These are phyloP conservation scores for Cenchrus americanus DNA, from an alignment of 176 grass and related monocot species.

Conservation along the genomic window DNA sequence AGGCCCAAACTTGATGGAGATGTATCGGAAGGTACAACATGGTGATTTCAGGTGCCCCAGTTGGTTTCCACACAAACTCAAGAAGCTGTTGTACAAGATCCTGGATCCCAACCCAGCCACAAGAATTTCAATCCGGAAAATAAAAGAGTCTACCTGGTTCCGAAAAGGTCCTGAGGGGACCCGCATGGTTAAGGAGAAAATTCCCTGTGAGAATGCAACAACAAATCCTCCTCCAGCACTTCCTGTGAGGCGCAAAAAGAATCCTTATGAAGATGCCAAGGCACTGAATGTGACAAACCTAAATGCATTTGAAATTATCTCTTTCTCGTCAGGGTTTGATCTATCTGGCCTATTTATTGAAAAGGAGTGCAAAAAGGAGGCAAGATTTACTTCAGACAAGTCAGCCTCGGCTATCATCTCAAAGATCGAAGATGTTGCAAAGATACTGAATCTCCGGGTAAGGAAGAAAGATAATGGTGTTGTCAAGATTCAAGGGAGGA, in stretches of 20 bases:
- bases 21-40: conserved; percentile 68
- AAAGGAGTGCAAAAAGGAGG: conserved; percentile 55
- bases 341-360: conserved; percentile 70
- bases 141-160: conserved; percentile 80
- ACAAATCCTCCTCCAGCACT: background rate
- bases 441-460: conserved; percentile 66
- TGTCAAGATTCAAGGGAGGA: conserved; percentile 66
- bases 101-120: conserved; percentile 73
- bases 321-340: conserved; percentile 71
- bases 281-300: conserved; percentile 42
- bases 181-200: conserved; percentile 42
- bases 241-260: conserved; percentile 37
- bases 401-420: conserved; percentile 57
- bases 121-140: conserved; percentile 72
- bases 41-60: conserved; percentile 75
- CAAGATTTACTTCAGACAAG: conserved; percentile 75
- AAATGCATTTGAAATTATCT: conserved; percentile 91
- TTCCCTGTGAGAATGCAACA: conserved; percentile 4
- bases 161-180: conserved; percentile 56
- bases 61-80: conserved; percentile 68
- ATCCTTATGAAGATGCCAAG: conserved; percentile 45
- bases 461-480: conserved; percentile 73
- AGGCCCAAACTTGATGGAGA: conserved; percentile 75
- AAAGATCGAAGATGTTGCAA: conserved; percentile 61
- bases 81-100: conserved; percentile 69